phyloP scores from a whole-genome alignment of 805 yeast species.

The Wickerhamiella qilinensis region DNA sequence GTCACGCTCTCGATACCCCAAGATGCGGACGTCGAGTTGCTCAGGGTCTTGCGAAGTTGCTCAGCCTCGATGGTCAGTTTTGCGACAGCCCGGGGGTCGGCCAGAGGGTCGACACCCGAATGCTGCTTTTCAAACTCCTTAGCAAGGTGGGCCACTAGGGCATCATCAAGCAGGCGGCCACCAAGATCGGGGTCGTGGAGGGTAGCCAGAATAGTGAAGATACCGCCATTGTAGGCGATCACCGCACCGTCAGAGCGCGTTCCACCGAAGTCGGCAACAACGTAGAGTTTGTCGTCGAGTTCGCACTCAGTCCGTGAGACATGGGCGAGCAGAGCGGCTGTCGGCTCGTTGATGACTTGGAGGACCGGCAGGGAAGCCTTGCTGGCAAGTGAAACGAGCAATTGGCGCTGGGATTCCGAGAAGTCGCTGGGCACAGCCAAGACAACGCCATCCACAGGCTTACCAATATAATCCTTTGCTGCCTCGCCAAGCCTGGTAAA shows the following conservation, averaged over 20 bases:
- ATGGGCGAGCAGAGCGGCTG: slow-evolving; percentile 81
- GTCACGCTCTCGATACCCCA: slow-evolving; percentile 91
- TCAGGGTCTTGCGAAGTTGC: slow-evolving; percentile 75
- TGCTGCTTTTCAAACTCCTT: slow-evolving; percentile 86
- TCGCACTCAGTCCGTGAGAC: slow-evolving; percentile 27
- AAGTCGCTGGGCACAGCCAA: slow-evolving; percentile 84
- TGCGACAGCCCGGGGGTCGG: slow-evolving; percentile 70
- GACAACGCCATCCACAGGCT: slow-evolving; percentile 63
- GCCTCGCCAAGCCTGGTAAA: slow-evolving; percentile 66
- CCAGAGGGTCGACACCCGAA: slow-evolving; percentile 64
- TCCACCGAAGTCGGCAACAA: slow-evolving; percentile 95
- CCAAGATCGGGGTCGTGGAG: slow-evolving; percentile 71
- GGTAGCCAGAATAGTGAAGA: slow-evolving; percentile 75
- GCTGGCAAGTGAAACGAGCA: slow-evolving; percentile 42
- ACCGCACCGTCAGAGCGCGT: slow-evolving; percentile 92
- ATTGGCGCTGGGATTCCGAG: slow-evolving; percentile 49
- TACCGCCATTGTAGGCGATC: slow-evolving; percentile 83
- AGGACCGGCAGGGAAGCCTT: slow-evolving; percentile 64
- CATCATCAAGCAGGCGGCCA: slow-evolving; percentile 72
- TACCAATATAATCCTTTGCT: slow-evolving; percentile 86
- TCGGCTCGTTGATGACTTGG: slow-evolving; percentile 84
- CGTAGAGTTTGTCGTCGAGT: slow-evolving; percentile 50
- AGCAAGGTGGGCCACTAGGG: slow-evolving; percentile 69
- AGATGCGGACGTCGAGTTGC: slow-evolving; percentile 75
- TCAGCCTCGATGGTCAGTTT: slow-evolving; percentile 74